Conservation (phyloP, 441 rosid species). For the Adansonia madagascariensis region DNA sequence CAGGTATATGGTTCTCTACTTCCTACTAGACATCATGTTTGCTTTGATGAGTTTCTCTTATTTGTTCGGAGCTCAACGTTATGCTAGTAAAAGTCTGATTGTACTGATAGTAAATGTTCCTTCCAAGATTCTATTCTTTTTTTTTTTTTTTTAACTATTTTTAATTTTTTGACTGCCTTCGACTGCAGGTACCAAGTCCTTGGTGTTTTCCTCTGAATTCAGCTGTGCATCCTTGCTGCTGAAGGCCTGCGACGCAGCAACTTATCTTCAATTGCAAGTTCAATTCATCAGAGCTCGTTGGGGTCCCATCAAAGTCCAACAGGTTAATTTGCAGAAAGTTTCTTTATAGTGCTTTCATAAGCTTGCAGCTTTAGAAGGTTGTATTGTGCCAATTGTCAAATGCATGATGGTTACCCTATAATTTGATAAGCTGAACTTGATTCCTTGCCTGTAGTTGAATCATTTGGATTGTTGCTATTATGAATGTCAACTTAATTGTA, state of each 20-base stretch:
- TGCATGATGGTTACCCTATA: background rate
- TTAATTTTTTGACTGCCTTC: constrained; percentile 24
- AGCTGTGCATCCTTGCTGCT: constrained; percentile 86
- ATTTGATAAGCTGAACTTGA: background rate
- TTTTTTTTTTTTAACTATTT: background rate
- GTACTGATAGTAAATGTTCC: background rate
- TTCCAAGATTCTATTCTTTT: background rate
- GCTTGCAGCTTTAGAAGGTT: constrained; percentile 17
- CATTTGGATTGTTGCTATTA: constrained; percentile 11
- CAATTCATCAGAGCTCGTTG: constrained; percentile 69
- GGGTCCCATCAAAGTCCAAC: constrained; percentile 58
- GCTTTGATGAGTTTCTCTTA: constrained; percentile 1
- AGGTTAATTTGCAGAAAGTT: constrained; percentile 47
- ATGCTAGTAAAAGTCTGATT: background rate
- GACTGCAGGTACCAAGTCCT: constrained; percentile 81
- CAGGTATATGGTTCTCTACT: constrained; percentile 46
- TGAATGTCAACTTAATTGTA: background rate
- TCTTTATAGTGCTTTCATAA: constrained; percentile 4
- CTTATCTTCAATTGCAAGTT: constrained; percentile 77
- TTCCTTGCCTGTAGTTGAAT: background rate
- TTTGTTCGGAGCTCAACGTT: background rate
- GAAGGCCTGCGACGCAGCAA: constrained; percentile 83
- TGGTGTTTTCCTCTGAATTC: constrained; percentile 87
- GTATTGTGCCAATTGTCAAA: background rate
- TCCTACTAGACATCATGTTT: constrained; percentile 17